These are phyloP conservation scores for Solanum virginianum DNA, from an alignment of 257 asterid species.

Conservation along the genomic window DNA sequence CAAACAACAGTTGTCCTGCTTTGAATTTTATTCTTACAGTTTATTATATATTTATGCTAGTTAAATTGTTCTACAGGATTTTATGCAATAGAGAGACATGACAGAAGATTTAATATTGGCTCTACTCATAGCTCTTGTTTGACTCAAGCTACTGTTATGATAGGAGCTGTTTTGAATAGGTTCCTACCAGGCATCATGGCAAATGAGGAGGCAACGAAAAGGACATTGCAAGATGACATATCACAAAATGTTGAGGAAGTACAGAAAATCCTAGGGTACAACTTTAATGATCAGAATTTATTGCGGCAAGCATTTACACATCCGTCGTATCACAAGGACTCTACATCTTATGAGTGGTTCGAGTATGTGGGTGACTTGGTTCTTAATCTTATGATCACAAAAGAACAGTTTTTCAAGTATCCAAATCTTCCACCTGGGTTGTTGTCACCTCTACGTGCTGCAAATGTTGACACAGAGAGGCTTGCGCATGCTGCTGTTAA, in stretches of 20 bases:
- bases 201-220: slow-evolving; percentile 6
- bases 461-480: slow-evolving; percentile 89
- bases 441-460: slow-evolving; percentile 76
- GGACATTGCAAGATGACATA: slow-evolving; percentile 12
- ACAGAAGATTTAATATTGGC: background rate
- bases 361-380: slow-evolving; percentile 72
- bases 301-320: slow-evolving; percentile 64
- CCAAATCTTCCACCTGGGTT: slow-evolving; percentile 59
- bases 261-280: slow-evolving; percentile 56
- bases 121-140: background rate
- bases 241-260: slow-evolving; percentile 33
- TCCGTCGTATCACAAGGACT: slow-evolving; percentile 35
- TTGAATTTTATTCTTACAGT: background rate
- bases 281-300: slow-evolving; percentile 39
- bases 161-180: slow-evolving; percentile 39
- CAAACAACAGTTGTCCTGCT: background rate
- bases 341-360: slow-evolving; percentile 61
- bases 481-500: slow-evolving; percentile 74
- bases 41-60: background rate
- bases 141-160: background rate
- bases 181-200: slow-evolving; percentile 22
- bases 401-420: slow-evolving; percentile 51
- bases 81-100: background rate
- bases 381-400: slow-evolving; percentile 53
- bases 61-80: background rate